Conservation (phyloP, 768 basidiomycete species). For the Jaapia argillacea region DNA sequence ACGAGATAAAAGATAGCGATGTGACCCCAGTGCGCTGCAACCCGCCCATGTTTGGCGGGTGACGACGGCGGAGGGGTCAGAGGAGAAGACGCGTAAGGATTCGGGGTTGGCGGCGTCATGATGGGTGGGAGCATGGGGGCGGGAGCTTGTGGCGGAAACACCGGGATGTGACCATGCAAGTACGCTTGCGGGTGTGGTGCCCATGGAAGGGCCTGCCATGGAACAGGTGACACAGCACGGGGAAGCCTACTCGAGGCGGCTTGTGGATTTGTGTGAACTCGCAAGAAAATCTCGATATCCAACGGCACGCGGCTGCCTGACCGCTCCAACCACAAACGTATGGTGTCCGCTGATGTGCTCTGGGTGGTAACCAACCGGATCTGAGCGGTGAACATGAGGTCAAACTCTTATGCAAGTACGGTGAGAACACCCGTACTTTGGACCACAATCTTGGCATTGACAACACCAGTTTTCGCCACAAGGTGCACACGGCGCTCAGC, state of each 20-base stretch:
- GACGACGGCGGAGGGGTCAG: slow-evolving; percentile 11
- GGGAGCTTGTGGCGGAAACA: background rate
- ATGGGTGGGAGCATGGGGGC: too few species aligned
- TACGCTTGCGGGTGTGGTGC: slow-evolving; percentile 4
- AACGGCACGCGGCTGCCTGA: slow-evolving; percentile 62
- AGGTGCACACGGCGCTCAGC: slow-evolving; percentile 53
- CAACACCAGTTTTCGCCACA: slow-evolving; percentile 58
- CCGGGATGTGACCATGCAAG: slow-evolving; percentile 10
- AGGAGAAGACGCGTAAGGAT: slow-evolving; percentile 1
- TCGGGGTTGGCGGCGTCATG: too few species aligned
- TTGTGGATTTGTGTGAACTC: slow-evolving; percentile 26
- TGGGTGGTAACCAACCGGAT: slow-evolving; percentile 68
- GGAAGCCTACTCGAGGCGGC: too few species aligned
- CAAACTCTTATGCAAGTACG: background rate
- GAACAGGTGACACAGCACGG: too few species aligned
- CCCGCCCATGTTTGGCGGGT: slow-evolving; percentile 12
- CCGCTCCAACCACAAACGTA: slow-evolving; percentile 77
- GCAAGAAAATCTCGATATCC: slow-evolving; percentile 74
- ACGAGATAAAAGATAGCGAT: slow-evolving; percentile 73
- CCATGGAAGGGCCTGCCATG: too few species aligned
- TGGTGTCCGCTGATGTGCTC: slow-evolving; percentile 62
- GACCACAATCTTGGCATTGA: slow-evolving; percentile 68
- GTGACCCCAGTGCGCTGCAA: slow-evolving; percentile 65
- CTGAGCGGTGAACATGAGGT: slow-evolving; percentile 21
- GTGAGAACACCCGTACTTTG: slow-evolving; percentile 47